Evolutionary conservation across 2,329 filamentous ascomycete genomes (phyloP).

Genomic region (Xylaria multiplex): DNA sequence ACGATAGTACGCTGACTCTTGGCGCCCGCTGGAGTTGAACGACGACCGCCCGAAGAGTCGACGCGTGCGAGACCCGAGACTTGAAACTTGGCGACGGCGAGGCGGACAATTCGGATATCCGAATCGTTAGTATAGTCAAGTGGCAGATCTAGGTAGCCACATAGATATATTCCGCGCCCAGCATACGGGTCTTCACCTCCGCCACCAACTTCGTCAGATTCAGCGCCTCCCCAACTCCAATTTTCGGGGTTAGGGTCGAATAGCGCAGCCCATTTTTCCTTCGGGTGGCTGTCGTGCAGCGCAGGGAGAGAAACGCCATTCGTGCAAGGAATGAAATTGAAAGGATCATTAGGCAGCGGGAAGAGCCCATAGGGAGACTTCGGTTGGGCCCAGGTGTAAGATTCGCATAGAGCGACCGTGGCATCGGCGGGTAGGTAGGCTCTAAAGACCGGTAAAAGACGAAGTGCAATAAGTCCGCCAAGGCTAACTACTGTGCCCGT

Average conservation of each 20-base stretch:
- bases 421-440: neutral
- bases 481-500: no score
- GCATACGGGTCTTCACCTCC: neutral
- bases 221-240: neutral
- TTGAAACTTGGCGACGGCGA: neutral
- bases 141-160: slow-evolving; percentile 5
- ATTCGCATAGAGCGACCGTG: neutral
- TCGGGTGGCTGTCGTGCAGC: slow-evolving; percentile 1
- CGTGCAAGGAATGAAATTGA: slow-evolving; percentile 1
- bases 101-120: neutral
- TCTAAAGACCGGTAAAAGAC: neutral
- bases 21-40: neutral
- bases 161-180: slow-evolving; percentile 5
- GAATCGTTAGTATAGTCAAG: neutral
- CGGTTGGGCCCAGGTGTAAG: neutral
- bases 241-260: neutral
- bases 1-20: slow-evolving; percentile 61
- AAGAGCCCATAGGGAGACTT: slow-evolving; percentile 8
- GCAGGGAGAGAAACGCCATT: neutral
- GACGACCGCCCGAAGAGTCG: neutral
- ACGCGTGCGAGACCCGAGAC: neutral
- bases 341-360: neutral
- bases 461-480: neutral
- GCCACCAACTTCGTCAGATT: neutral
- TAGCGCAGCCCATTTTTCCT: neutral